Evolutionary conservation across 192 early-diverging fungal genomes (phyloP).

Genomic region (Coemansia sp.): DNA sequence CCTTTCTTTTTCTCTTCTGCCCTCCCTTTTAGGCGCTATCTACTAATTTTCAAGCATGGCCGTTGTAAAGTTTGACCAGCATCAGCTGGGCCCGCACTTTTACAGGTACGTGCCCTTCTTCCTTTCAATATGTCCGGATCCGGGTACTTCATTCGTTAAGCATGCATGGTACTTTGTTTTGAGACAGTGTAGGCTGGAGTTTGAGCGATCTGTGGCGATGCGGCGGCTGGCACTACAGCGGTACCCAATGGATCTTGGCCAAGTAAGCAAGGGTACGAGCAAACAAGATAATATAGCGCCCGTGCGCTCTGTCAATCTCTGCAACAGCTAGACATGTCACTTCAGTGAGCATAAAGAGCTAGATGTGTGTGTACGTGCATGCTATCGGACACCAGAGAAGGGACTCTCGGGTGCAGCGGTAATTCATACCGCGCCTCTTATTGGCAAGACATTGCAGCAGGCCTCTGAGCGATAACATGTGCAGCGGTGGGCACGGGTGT

Average conservation of each 20-base stretch:
- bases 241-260: constrained; percentile 31
- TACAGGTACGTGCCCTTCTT: constrained; percentile 35
- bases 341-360: background rate
- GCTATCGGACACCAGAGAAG: background rate
- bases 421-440: background rate
- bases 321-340: background rate
- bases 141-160: background rate
- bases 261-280: constrained; percentile 45
- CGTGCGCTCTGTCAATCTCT: background rate
- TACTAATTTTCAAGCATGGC: constrained; percentile 12
- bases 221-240: constrained; percentile 45
- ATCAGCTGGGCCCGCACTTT: constrained; percentile 45
- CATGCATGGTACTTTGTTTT: background rate
- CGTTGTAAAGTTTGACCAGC: constrained; percentile 32
- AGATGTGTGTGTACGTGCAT: background rate
- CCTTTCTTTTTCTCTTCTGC: background rate
- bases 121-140: background rate
- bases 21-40: background rate
- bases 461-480: background rate
- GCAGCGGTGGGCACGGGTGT: background rate
- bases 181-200: constrained; percentile 36
- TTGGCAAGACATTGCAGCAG: background rate
- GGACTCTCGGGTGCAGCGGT: background rate
- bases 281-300: background rate
- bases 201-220: constrained; percentile 49